These are phyloP conservation scores for Plantago ovata DNA, from an alignment of 257 asterid species.

Conservation along the genomic window DNA sequence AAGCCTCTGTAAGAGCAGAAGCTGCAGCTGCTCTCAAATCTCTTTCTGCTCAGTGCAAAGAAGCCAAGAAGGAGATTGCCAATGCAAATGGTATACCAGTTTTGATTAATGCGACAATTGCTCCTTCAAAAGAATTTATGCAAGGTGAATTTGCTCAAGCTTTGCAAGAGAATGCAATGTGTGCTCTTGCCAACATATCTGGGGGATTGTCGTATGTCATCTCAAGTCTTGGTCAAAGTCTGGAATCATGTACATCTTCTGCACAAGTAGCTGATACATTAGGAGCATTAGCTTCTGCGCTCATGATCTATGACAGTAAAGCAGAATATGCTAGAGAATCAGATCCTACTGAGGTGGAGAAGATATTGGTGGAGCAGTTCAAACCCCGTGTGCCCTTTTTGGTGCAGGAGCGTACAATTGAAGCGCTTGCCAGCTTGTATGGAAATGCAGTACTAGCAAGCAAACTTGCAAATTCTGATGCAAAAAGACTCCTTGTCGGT, in stretches of 20 bases:
- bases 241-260: constrained; percentile 87
- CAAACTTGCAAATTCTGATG: constrained; percentile 85
- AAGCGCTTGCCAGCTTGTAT: constrained; percentile 98
- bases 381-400: constrained; percentile 59
- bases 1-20: constrained; percentile 93
- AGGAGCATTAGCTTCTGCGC: constrained; percentile 98
- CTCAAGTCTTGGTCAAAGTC: constrained; percentile 98
- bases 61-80: constrained; percentile 80
- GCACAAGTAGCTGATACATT: constrained; percentile 95
- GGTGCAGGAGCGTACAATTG: constrained; percentile 94
- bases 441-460: constrained; percentile 71
- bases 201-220: constrained; percentile 93
- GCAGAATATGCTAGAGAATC: constrained; percentile 83
- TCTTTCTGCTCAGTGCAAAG: constrained; percentile 92
- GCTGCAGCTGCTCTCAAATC: constrained; percentile 97
- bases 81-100: constrained; percentile 86
- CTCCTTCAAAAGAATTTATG: constrained; percentile 99
- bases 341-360: constrained; percentile 86
- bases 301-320: constrained; percentile 88
- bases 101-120: constrained; percentile 93
- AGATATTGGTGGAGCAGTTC: constrained; percentile 72
- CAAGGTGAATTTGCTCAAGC: constrained; percentile 99
- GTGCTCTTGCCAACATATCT: constrained; percentile 97
- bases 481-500: constrained; percentile 87
- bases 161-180: constrained; percentile 99